These are phyloP conservation scores for Stromatinia cepivora DNA, from an alignment of 2,329 filamentous ascomycete species.

Conservation along the genomic window DNA sequence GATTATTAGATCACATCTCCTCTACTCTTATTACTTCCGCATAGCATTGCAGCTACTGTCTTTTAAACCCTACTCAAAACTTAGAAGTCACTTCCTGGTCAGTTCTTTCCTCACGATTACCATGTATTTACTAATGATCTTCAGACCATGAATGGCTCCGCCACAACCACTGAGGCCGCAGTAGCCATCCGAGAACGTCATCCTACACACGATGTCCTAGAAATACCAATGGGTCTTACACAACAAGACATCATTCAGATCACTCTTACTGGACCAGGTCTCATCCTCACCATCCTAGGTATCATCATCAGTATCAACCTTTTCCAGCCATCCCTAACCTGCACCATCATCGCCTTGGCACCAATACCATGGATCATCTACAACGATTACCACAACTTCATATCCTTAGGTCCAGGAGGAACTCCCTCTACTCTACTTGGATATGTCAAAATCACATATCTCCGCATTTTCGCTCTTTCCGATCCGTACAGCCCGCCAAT, in stretches of 20 bases:
- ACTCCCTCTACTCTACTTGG: conserved; percentile 72
- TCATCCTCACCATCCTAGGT: conserved; percentile 51
- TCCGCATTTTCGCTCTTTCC: conserved; percentile 69
- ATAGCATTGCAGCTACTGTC: neutral
- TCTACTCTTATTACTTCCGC: neutral
- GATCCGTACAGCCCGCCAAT: conserved; percentile 65
- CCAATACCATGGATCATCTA: conserved; percentile 53
- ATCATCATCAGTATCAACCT: conserved; percentile 56
- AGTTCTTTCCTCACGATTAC: neutral
- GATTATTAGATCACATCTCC: conserved; percentile 1
- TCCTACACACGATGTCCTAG: conserved; percentile 25
- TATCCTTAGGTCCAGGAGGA: conserved; percentile 76
- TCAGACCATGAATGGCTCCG: conserved; percentile 11
- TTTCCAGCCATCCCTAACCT: conserved; percentile 49
- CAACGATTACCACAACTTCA: conserved; percentile 73
- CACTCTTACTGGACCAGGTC: conserved; percentile 36
- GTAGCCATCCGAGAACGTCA: conserved; percentile 7
- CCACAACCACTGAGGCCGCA: neutral
- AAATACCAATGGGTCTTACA: conserved; percentile 30
- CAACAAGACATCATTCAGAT: conserved; percentile 37
- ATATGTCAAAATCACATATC: conserved; percentile 71
- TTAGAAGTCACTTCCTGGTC: neutral
- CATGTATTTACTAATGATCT: neutral
- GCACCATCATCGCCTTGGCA: conserved; percentile 52
- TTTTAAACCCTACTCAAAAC: neutral